Percentiles rank a stretch among this genome's conserved stretches.
phyloP scores from a whole-genome alignment of 352 stramenopile species.

The Globisporangium heterothallicum region DNA sequence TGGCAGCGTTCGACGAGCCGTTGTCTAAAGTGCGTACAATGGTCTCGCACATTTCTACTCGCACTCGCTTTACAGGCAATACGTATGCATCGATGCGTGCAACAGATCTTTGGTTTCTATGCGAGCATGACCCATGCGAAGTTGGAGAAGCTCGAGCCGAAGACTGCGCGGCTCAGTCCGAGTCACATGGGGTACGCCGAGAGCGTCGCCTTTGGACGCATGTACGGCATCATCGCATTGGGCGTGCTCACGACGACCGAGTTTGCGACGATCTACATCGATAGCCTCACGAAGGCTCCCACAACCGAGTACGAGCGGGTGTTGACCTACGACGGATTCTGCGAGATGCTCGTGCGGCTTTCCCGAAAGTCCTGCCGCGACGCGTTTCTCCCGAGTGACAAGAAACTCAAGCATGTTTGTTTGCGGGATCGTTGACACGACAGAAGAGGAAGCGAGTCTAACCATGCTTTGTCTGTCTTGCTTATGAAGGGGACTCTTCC shows the following conservation, averaged over 20 bases:
- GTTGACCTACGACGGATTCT: constrained; percentile 57
- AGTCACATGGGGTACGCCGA: constrained; percentile 65
- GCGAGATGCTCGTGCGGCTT: constrained; percentile 59
- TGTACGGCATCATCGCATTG: constrained; percentile 73
- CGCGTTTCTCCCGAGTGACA: constrained; percentile 27
- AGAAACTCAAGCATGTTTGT: constrained; percentile 61
- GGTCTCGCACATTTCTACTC: background rate
- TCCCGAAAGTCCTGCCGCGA: constrained; percentile 39
- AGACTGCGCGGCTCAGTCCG: constrained; percentile 37
- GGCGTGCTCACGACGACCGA: constrained; percentile 73
- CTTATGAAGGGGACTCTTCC: constrained; percentile 51
- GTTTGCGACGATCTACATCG: constrained; percentile 71
- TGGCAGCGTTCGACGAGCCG: constrained; percentile 56
- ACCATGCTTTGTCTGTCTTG: background rate
- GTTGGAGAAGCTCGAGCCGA: constrained; percentile 62
- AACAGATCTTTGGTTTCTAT: constrained; percentile 56
- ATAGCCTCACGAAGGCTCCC: constrained; percentile 54
- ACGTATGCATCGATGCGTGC: background rate
- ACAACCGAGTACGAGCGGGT: constrained; percentile 54
- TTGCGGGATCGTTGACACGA: too few relatives aligned
- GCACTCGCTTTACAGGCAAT: too few relatives aligned
- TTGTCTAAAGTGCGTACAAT: constrained; percentile 32
- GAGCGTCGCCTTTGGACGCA: constrained; percentile 57
- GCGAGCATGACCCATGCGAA: constrained; percentile 41
- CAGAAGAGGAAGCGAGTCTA: too few relatives aligned